These are phyloP conservation scores for Neckera pumila DNA, from an alignment of 225 moss, liverwort and hornwort genomes.

Conservation along the genomic window DNA sequence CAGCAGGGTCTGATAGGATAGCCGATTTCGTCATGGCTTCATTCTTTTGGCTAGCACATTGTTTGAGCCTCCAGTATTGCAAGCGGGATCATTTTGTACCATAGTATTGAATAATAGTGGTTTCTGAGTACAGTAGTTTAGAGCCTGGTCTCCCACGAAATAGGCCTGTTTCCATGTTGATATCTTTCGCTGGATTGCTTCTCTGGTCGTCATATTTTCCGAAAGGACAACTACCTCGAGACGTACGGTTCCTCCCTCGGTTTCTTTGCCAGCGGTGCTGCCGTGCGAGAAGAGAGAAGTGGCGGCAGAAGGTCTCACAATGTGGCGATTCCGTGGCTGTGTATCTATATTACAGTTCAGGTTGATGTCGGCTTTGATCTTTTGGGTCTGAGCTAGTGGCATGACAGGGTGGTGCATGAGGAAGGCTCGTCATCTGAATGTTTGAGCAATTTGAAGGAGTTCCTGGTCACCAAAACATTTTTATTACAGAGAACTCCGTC, in stretches of 20 bases:
- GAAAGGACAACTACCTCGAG: background rate
- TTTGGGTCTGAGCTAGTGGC: background rate
- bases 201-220: background rate
- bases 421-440: background rate
- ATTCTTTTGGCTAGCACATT: conserved; percentile 45
- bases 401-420: background rate
- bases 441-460: background rate
- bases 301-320: background rate
- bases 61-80: conserved; percentile 40
- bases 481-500: background rate
- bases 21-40: conserved; percentile 18
- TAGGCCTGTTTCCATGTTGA: conserved; percentile 3
- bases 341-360: conserved; percentile 25
- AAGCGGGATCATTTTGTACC: conserved; percentile 37
- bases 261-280: background rate
- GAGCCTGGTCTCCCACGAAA: background rate
- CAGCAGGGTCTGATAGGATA: conserved; percentile 5
- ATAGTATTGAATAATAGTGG: conserved; percentile 44
- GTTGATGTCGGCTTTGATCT: background rate
- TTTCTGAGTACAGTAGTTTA: conserved; percentile 6
- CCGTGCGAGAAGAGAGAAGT: background rate
- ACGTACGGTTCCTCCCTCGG: background rate
- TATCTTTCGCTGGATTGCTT: background rate
- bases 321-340: conserved; percentile 7
- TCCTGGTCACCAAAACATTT: background rate